These are phyloP conservation scores for Dactylis glomerata DNA, from an alignment of 176 grass and related monocot species.

Conservation along the genomic window DNA sequence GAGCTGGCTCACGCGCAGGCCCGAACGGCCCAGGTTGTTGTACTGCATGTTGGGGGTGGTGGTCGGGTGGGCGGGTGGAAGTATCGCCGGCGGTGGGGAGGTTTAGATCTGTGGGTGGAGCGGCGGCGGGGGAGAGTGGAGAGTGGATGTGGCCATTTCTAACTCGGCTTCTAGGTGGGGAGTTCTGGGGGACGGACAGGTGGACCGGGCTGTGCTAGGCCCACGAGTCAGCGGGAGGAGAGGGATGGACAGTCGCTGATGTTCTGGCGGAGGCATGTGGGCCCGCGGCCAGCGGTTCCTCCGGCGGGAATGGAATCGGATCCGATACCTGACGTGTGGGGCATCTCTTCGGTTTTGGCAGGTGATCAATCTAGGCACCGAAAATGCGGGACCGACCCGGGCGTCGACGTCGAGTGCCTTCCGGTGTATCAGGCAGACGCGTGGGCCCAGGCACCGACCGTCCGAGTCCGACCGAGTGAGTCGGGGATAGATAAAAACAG, in stretches of 20 bases:
- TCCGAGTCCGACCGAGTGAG: too few species aligned
- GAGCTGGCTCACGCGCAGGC: slow-evolving; percentile 88
- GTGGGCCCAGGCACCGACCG: too few species aligned
- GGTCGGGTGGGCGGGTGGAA: too few species aligned
- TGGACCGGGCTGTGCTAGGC: slow-evolving; percentile 8
- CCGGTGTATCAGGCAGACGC: too few species aligned
- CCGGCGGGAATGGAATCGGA: not conserved
- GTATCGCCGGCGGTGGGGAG: not conserved
- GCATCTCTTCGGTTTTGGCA: not conserved
- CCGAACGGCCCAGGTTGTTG: slow-evolving; percentile 91
- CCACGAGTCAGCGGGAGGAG: not conserved
- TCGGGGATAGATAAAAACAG: too few species aligned
- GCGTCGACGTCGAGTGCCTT: not conserved
- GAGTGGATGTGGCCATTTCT: not conserved
- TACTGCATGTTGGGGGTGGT: slow-evolving; percentile 88
- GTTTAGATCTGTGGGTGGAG: not conserved
- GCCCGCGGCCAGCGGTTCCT: not conserved
- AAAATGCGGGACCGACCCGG: too few species aligned
- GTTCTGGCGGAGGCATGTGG: not conserved
- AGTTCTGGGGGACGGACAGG: not conserved
- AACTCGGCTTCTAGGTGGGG: not conserved
- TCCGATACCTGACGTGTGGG: not conserved
- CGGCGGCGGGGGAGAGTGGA: too few species aligned
- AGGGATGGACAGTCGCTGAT: not conserved
- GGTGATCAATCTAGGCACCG: not conserved